These are phyloP conservation scores for Fusarium sp. DNA, from an alignment of 2,329 filamentous ascomycete species.

Conservation along the genomic window DNA sequence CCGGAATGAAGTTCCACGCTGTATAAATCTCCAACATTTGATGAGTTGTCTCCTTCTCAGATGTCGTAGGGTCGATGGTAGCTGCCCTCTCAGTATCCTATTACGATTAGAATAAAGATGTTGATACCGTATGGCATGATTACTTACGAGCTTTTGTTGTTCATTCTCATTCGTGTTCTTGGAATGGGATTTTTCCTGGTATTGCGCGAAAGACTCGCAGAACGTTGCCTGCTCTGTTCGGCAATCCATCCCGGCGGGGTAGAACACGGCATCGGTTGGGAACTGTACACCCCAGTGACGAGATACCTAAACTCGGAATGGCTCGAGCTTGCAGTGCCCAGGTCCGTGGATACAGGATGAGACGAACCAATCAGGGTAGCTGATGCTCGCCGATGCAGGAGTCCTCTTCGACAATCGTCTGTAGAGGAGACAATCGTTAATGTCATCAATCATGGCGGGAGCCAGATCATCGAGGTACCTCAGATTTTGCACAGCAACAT, in stretches of 20 bases:
- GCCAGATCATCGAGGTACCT: not conserved
- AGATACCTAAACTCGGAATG: not conserved
- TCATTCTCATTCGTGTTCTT: not conserved
- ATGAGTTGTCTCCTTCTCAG: rapidly evolving
- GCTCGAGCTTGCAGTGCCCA: not conserved
- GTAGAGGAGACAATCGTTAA: not conserved
- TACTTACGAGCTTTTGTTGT: not conserved
- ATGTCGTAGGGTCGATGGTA: not conserved
- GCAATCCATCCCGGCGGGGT: rapidly evolving
- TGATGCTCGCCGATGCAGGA: not conserved
- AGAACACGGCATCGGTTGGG: not conserved
- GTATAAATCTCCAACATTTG: too few species aligned
- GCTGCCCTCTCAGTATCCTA: not conserved
- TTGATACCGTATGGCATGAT: not conserved
- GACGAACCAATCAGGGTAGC: not conserved
- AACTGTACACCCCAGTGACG: not conserved
- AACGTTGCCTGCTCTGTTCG: not conserved
- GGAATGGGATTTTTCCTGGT: rapidly evolving
- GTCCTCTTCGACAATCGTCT: rapidly evolving
- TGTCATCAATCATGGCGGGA: not conserved
- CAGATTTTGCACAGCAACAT: rapidly evolving
- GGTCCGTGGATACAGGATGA: not conserved
- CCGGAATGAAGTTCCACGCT: too few species aligned
- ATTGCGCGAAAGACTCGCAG: not conserved
- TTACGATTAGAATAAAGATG: not conserved